These are phyloP conservation scores for Fraxinus angustifolia DNA, from an alignment of 305 asterid species.

Conservation along the genomic window DNA sequence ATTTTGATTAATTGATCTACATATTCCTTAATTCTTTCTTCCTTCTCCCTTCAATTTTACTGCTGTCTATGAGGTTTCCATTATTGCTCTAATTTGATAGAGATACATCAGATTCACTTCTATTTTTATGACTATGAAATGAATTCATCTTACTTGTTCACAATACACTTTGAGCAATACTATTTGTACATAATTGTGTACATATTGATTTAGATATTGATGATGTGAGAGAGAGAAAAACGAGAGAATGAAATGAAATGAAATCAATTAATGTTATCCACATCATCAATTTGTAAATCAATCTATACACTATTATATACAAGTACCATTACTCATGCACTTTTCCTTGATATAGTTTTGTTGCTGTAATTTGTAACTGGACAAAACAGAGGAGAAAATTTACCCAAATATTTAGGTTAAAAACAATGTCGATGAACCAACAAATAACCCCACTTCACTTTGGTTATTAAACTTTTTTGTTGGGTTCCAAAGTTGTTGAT, in stretches of 20 bases:
- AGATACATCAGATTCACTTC: slow-evolving; percentile 19
- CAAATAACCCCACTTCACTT: neutral
- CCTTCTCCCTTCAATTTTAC: slow-evolving; percentile 16
- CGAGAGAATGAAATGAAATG: neutral
- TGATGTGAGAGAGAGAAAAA: neutral
- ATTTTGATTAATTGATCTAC: slow-evolving; percentile 35
- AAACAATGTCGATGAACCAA: neutral
- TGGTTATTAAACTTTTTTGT: neutral
- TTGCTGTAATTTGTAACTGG: neutral
- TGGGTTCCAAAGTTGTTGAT: neutral
- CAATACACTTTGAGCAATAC: neutral
- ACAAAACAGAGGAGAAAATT: neutral
- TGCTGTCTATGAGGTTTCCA: slow-evolving; percentile 18
- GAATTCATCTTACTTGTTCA: neutral
- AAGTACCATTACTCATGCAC: neutral
- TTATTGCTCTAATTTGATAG: slow-evolving; percentile 18
- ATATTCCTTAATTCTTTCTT: slow-evolving; percentile 27
- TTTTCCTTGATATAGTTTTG: neutral
- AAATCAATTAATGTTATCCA: neutral
- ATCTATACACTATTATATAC: neutral
- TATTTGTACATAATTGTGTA: neutral
- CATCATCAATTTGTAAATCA: neutral
- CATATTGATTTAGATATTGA: neutral
- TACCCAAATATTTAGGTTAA: neutral
- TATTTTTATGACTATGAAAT: neutral